Base-by-base conservation (phyloP, 2,329 filamentous ascomycete species). In the Penicillium oxalicum region DNA sequence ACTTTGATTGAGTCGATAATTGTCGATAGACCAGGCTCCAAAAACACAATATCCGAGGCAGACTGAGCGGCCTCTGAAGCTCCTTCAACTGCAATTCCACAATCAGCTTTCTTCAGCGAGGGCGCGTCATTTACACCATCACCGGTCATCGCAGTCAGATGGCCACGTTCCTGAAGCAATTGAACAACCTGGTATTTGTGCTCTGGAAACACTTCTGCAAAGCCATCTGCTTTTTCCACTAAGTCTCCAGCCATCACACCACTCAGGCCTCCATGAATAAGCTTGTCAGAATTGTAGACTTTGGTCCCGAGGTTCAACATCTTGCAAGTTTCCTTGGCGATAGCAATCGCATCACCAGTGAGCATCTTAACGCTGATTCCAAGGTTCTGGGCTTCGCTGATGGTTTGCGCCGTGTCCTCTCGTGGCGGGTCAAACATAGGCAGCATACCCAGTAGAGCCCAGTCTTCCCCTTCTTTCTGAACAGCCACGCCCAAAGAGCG, bases 381-480 rank as follows among this genome's bases (percentile, higher is more conserved):
- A 42, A 88, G 80, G 61, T 84, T 80, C 65, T 87, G 83, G 49
- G 86, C 84, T 73, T 88, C 85, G 58, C 84, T 74, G 60, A 88
- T 88, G 47, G 86, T 88, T 69, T 87, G 84, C 41, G 85, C 86
- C 37, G 86, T 89, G 70, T 89, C 86, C 60, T 87, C 84, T 71
- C 86, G 83, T 37, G 86, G 86, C 56, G 86, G 86, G 69, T 89
- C 86, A 72, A 89, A 89, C 82, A 89, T 87, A 56, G 85, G 86
- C 61, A 88, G 77, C 75, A 89, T 83, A 62, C 86, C 86, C 40
- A 88, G 80, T 49, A 89, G 76, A 59, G 83, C 77, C 86, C 86
- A 87, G 58, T 78, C 79, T 67, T 82, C 83, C 54, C 86, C 79
- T 69, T 86, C 86, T 73, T 86, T 86, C 75, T 88, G 83, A 65